Evolutionary conservation across 2,329 filamentous ascomycete genomes (phyloP), one percentile per base, ranked within the genome.

Genomic region (Sporothrix luriei): DNA sequence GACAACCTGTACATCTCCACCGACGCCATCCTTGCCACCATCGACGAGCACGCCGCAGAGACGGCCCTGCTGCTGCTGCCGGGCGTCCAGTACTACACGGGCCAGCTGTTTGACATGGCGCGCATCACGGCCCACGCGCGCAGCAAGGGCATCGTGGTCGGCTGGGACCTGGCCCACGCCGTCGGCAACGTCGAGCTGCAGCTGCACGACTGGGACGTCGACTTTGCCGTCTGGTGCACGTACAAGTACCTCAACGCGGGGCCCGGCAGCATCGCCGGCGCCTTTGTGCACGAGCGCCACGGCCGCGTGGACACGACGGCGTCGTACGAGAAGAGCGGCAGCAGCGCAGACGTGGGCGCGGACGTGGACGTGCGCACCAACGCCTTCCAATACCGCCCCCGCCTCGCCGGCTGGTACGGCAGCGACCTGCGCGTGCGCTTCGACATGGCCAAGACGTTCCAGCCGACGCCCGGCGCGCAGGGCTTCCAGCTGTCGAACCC

Each of bases 191-290:
- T 96, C 1, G 88, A 91, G 52, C 80, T 97, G 21, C 80, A 84
- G 70, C 84, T 97, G 24, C 93, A 97, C 78, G 91, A 94, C 75
- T 97, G 93, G 93, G 85, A 91, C 74, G 92, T 96, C 46, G 93
- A 97, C 78, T 97, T 97, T 75, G 93, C 94, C 19, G 91, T 87
- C 68, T 97, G 93, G 93, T 97, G 93, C 79, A 94, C 90, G 21
- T 97, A 97, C 84, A 97, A 97, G 81, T 97, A 97, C 81, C 86
- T 97, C 78, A 97, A 97, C 77, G 88, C 89, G 33, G 93, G 93
- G 0, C 92, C 93, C 0, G 93, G 93, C 4, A 85, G 89, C 19
- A 96, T 96, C 73, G 92, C 87, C 0, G 93, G 90, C 0, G 82
- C 90, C 0, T 97, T 93, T 74, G 90, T 97, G 10, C 92, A 97